These are phyloP conservation scores for Panaeolus cyanescens DNA, from an alignment of 768 basidiomycete species.

Conservation along the genomic window DNA sequence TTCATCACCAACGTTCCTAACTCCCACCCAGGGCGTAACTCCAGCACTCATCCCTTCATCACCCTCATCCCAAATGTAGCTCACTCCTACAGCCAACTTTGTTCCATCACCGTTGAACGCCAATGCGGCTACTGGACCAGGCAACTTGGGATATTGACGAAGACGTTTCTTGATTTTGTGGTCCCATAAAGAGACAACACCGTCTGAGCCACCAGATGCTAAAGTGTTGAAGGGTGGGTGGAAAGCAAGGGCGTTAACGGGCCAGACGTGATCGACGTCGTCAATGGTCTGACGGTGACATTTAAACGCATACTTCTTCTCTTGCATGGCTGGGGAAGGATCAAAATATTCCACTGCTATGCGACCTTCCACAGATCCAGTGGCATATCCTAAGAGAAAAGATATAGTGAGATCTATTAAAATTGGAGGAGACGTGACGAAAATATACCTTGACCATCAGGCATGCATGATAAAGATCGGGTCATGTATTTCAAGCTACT, in stretches of 20 bases:
- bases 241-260: conserved; percentile 94
- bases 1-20: conserved; percentile 73
- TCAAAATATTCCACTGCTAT: conserved; percentile 98
- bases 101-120: conserved; percentile 84
- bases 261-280: conserved; percentile 94
- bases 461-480: conserved; percentile 87
- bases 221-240: conserved; percentile 94
- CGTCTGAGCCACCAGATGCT: conserved; percentile 93
- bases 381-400: conserved; percentile 73
- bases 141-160: conserved; percentile 85
- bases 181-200: conserved; percentile 95
- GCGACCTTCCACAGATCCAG: conserved; percentile 90
- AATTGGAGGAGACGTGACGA: background rate
- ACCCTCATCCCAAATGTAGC: conserved; percentile 91
- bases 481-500: conserved; percentile 97
- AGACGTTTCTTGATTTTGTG: conserved; percentile 95
- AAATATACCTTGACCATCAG: conserved; percentile 79
- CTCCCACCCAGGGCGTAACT: conserved; percentile 54
- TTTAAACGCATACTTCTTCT: conserved; percentile 93
- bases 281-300: conserved; percentile 91
- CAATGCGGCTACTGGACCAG: conserved; percentile 71
- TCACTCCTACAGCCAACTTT: conserved; percentile 77
- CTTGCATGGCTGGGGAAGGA: conserved; percentile 72
- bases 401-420: background rate
- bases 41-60: conserved; percentile 67